Percentiles rank a stretch among this genome's conserved stretches.
phyloP scores from a whole-genome alignment of 768 basidiomycete genomes.

The Calocera cornea region DNA sequence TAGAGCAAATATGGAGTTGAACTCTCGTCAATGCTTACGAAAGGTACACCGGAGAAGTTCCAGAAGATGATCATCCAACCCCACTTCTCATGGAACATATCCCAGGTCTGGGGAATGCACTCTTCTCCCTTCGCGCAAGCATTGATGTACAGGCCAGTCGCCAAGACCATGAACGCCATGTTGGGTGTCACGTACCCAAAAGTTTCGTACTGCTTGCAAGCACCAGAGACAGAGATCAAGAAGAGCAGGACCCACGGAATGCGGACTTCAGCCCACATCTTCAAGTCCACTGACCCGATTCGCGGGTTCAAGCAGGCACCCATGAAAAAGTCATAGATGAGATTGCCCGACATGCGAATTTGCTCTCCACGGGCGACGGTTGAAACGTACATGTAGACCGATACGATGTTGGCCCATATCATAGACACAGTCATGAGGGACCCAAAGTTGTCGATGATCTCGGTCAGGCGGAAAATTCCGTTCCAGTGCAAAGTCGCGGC shows the following conservation, averaged over 20 bases:
- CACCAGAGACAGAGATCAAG: constrained; percentile 81
- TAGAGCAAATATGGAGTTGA: background rate
- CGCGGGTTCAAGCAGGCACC: constrained; percentile 89
- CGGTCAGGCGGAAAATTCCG: constrained; percentile 76
- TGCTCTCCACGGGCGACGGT: constrained; percentile 64
- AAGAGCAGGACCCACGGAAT: constrained; percentile 96
- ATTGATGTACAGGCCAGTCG: constrained; percentile 92
- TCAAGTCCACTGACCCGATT: constrained; percentile 79
- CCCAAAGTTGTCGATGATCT: constrained; percentile 93
- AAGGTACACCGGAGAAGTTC: constrained; percentile 88
- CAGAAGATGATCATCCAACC: constrained; percentile 98
- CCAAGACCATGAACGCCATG: constrained; percentile 91
- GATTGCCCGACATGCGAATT: constrained; percentile 88
- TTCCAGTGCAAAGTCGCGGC: constrained; percentile 63
- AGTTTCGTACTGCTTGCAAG: constrained; percentile 87
- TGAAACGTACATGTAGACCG: constrained; percentile 66
- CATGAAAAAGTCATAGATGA: constrained; percentile 95
- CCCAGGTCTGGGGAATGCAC: constrained; percentile 94
- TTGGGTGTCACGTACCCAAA: constrained; percentile 94
- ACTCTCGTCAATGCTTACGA: constrained; percentile 28
- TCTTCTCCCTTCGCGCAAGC: constrained; percentile 93
- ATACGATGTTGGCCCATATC: constrained; percentile 75
- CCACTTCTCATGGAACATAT: constrained; percentile 99
- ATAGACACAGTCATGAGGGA: constrained; percentile 91
- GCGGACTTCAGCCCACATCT: constrained; percentile 97